phyloP scores from a whole-genome alignment of 225 moss, liverwort and hornwort species.

The Rhytidiadelphus loreus region DNA sequence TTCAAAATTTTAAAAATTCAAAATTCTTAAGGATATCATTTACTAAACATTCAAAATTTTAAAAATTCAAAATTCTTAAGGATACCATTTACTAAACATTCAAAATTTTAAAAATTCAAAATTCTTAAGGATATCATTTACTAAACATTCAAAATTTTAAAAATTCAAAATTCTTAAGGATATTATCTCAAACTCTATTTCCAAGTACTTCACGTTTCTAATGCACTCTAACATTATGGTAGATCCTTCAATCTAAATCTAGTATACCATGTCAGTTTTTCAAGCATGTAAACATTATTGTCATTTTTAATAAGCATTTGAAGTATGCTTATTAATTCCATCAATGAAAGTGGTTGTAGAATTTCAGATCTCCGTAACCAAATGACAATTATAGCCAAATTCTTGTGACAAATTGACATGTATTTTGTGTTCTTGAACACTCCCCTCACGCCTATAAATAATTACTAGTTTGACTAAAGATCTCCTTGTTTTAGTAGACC shows the following conservation, averaged over 20 bases:
- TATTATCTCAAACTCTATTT: background rate
- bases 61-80: background rate
- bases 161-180: background rate
- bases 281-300: background rate
- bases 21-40: too few species aligned
- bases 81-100: too few species aligned
- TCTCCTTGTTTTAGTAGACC: background rate
- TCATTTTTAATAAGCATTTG: background rate
- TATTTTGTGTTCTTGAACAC: background rate
- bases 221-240: background rate
- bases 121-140: background rate
- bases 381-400: background rate
- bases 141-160: too few species aligned
- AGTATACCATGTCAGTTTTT: background rate
- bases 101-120: accelerated
- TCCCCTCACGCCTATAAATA: background rate
- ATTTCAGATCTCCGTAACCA: background rate
- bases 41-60: accelerated
- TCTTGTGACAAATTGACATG: background rate
- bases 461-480: too few species aligned
- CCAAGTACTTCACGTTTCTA: background rate
- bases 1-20: accelerated
- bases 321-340: too few species aligned
- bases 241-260: background rate
- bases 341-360: too few species aligned